Evolutionary conservation across 2,329 filamentous ascomycete species (phyloP).

Genomic region (Exophiala phaeomuriformis): DNA sequence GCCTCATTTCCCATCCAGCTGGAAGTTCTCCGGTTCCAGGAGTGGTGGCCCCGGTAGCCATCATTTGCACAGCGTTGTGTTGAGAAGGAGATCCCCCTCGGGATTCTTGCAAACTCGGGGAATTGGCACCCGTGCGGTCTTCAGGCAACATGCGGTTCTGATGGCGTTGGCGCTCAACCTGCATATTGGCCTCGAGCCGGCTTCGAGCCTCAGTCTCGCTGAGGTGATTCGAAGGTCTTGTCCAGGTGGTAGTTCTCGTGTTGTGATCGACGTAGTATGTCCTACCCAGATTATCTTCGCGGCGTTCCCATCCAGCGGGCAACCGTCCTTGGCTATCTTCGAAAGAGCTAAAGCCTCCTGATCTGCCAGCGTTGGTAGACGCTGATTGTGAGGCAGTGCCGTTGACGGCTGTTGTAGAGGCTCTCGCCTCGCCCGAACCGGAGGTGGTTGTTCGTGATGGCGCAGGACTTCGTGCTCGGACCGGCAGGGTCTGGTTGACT

Average conservation of each 20-base stretch:
- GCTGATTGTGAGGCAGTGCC: conserved; percentile 32
- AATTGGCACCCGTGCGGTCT: conserved; percentile 87
- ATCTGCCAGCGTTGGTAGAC: conserved; percentile 36
- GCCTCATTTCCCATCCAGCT: conserved; percentile 91
- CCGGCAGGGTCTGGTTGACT: conserved; percentile 22
- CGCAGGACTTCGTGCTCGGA: conserved; percentile 28
- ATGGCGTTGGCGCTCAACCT: conserved; percentile 85
- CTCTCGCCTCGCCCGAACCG: conserved; percentile 26
- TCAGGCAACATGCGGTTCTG: conserved; percentile 94
- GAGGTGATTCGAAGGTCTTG: conserved; percentile 70
- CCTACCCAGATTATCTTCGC: conserved; percentile 87
- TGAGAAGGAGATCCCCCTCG: conserved; percentile 37
- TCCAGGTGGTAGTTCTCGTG: conserved; percentile 94
- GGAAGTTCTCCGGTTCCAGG: conserved; percentile 92
- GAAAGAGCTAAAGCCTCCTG: conserved; percentile 73
- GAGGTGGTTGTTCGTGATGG: conserved; percentile 31
- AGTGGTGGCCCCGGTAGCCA: conserved; percentile 86
- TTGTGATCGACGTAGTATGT: conserved; percentile 99
- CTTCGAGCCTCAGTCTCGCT: conserved; percentile 68
- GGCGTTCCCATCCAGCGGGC: conserved; percentile 88
- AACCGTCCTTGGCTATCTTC: conserved; percentile 92
- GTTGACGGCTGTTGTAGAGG: conserved; percentile 31
- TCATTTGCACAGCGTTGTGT: conserved; percentile 63
- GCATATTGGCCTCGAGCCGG: conserved; percentile 81
- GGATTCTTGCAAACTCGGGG: conserved; percentile 62